Evolutionary conservation across 1,139 yeast species (phyloP).

Genomic region (Yamadazyma oceani): DNA sequence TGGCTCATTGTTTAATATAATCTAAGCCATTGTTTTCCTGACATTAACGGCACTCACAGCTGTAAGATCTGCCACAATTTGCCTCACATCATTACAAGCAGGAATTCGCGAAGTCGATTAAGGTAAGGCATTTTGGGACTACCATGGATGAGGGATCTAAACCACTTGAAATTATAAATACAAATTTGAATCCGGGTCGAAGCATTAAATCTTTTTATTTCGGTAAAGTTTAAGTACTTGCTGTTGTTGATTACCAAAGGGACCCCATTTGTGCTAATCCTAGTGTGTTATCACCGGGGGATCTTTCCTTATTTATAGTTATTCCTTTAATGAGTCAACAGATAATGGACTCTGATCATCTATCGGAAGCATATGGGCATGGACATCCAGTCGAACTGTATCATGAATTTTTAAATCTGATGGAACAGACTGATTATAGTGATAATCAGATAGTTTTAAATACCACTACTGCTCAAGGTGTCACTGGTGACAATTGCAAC

Average conservation of each 20-base stretch:
- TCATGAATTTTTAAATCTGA: conserved; percentile 31
- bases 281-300: too few relatives aligned
- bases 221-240: too few relatives aligned
- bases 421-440: conserved; percentile 26
- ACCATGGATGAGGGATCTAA: not conserved
- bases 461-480: not conserved
- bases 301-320: too few relatives aligned
- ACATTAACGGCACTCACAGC: not conserved
- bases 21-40: too few relatives aligned
- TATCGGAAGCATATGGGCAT: not conserved
- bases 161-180: not conserved
- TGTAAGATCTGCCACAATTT: not conserved
- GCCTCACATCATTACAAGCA: not conserved
- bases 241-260: too few relatives aligned
- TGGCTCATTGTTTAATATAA: too few relatives aligned
- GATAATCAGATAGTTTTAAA: conserved; percentile 19
- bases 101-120: too few relatives aligned
- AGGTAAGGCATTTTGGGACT: not conserved
- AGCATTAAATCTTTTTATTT: too few relatives aligned
- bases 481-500: too few relatives aligned
- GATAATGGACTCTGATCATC: not conserved
- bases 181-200: not conserved
- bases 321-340: too few relatives aligned
- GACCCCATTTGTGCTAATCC: too few relatives aligned
- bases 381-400: conserved; percentile 26